Conservation (phyloP, 176 grass and related monocot species). For the Olyra latifolia region DNA sequence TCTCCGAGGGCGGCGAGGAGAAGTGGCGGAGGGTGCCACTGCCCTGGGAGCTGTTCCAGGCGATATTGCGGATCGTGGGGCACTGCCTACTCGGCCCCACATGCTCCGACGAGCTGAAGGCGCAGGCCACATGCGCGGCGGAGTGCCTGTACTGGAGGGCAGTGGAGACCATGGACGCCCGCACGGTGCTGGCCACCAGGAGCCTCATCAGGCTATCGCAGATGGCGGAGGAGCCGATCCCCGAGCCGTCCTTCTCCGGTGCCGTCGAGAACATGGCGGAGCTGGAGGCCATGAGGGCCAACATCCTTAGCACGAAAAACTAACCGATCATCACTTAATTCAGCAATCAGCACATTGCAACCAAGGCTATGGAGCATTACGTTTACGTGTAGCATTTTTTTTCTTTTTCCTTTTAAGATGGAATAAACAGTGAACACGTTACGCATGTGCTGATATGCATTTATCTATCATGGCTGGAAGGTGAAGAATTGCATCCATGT, state of each 20-base stretch:
- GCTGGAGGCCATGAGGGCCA: conserved; percentile 62
- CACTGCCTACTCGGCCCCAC: conserved; percentile 66
- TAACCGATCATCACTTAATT: background rate
- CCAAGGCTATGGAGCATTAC: too few relatives aligned
- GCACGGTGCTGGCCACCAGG: conserved; percentile 54
- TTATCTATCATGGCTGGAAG: too few relatives aligned
- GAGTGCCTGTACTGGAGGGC: conserved; percentile 64
- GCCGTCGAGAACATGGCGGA: conserved; percentile 49
- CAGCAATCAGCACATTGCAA: too few relatives aligned
- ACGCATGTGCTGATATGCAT: too few relatives aligned
- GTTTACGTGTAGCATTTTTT: too few relatives aligned
- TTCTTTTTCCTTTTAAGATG: too few relatives aligned
- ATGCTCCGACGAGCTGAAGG: conserved; percentile 54
- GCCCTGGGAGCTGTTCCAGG: conserved; percentile 85
- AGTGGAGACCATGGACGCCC: conserved; percentile 47
- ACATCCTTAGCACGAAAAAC: conserved; percentile 45
- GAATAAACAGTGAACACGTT: too few relatives aligned
- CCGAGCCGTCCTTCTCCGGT: conserved; percentile 53
- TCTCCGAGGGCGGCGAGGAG: background rate
- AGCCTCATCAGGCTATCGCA: conserved; percentile 65
- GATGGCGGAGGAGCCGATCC: conserved; percentile 52
- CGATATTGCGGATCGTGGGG: conserved; percentile 54
- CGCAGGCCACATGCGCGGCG: conserved; percentile 37
- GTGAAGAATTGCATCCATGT: background rate
- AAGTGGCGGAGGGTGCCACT: conserved; percentile 55